Conservation (phyloP, 2,329 filamentous ascomycete genomes). For the Calonectria pseudoreteaudii region DNA sequence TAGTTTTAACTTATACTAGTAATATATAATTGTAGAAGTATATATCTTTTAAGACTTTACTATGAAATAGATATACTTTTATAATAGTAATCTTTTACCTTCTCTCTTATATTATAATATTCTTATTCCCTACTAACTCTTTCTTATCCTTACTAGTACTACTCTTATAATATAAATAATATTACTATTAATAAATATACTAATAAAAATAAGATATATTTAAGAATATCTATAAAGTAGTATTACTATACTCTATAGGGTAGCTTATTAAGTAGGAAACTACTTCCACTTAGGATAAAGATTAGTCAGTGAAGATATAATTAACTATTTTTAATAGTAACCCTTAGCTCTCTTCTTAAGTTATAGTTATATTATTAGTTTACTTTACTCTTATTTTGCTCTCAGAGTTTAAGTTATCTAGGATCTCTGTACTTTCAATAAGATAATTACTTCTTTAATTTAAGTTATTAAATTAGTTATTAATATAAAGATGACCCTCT, state of each 20-base stretch:
- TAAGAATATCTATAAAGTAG: slow-evolving; percentile 1
- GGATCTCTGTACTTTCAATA: no score
- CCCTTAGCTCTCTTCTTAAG: neutral
- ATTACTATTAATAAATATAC: neutral
- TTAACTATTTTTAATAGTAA: slow-evolving; percentile 5
- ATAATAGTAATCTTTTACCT: neutral
- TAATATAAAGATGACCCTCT: neutral
- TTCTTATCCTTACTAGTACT: neutral
- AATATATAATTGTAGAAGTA: slow-evolving; percentile 10
- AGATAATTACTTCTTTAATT: no score
- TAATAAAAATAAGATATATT: slow-evolving; percentile 14
- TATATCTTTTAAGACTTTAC: neutral
- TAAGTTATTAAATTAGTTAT: no score
- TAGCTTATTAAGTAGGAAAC: slow-evolving; percentile 2
- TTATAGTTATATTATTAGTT: neutral
- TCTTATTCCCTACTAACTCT: neutral
- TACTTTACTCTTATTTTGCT: neutral
- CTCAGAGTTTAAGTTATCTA: no score
- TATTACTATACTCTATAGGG: slow-evolving; percentile 1
- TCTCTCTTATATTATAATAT: neutral
- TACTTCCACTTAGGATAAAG: slow-evolving; percentile 7
- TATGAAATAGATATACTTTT: slow-evolving; percentile 1
- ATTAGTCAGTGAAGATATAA: neutral
- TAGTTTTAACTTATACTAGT: no score
- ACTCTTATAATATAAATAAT: neutral